Base-by-base conservation (phyloP, 352 stramenopile genomes). In the Achlya hypogyna region DNA sequence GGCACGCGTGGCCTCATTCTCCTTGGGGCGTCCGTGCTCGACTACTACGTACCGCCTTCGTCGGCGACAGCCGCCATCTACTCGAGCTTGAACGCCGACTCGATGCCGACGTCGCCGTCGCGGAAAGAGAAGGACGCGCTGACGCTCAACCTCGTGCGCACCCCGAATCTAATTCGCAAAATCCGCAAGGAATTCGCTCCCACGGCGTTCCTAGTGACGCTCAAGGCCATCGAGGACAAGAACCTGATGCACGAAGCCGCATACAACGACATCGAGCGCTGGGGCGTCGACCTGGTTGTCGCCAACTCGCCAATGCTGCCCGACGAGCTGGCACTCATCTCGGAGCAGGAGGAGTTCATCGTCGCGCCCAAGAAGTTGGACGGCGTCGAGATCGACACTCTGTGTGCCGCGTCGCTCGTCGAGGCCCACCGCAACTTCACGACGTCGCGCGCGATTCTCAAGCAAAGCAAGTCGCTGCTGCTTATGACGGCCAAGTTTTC, bases 401-500 rank as follows among this genome's bases (percentile, higher is more conserved):
- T 82, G 47, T 93, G 91, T 58, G 83, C 83, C 0, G 84, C 82
- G 18, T 78, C 82, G 42, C 74, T 94, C 69, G 76, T 81, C 0
- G 76, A 88, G 31, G 75, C 89, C 74, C 85, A 94, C 51, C 83
- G 82, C 56, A 79, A 86, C 23, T 94, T 91, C 59, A 77, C 78
- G 28, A 77, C 75, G 56, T 87, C 79, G 60, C 82, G 81, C 28
- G 75, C 88, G 65, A 92, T 94, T 69, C 51, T 94, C 51, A 73
- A 79, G n/a, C 84, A 84, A 51, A 79, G 79, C 28, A 94, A 94
- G 70, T 74, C 87, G 59, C 63, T 94, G 10, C 52, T 94, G 51
- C 70, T 94, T 38, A 72, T 94, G 16, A 89, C 85, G 58, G 85
- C 85, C 62, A 94, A 94, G 62, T 94, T 94, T 34, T 88, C 82